Conservation (phyloP, 805 yeast species). For the Suhomyces pyralidae region DNA sequence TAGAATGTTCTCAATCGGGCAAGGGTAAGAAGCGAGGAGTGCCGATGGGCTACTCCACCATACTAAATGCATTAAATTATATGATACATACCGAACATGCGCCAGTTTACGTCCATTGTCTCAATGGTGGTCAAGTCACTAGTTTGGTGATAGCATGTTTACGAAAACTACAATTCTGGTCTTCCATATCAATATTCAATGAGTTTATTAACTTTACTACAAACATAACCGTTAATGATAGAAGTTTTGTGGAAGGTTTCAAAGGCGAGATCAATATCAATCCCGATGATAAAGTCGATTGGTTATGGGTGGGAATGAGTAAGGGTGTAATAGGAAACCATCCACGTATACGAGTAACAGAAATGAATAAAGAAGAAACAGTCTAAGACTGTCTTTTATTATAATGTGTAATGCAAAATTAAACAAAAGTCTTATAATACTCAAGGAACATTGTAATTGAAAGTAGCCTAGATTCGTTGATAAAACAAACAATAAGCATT, state of each 20-base stretch:
- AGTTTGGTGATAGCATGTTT: constrained; percentile 83
- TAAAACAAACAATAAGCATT: constrained; percentile 86
- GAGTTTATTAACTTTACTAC: constrained; percentile 79
- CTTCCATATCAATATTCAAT: constrained; percentile 78
- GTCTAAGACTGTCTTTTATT: not conserved
- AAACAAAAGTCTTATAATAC: not conserved
- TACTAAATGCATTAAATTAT: constrained; percentile 56
- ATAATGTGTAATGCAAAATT: not conserved
- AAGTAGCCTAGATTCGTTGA: constrained; percentile 31
- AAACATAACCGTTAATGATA: constrained; percentile 76
- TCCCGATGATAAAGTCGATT: constrained; percentile 45
- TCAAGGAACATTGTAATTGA: not conserved
- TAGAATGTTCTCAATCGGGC: constrained; percentile 64
- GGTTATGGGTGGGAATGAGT: constrained; percentile 69
- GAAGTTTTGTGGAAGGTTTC: constrained; percentile 79
- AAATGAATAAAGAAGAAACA: constrained; percentile 4
- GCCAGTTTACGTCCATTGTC: constrained; percentile 82
- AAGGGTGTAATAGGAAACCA: constrained; percentile 55
- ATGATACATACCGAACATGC: constrained; percentile 56
- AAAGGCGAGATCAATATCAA: constrained; percentile 57
- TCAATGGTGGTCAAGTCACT: constrained; percentile 86
- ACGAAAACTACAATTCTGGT: constrained; percentile 83
- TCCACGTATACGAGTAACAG: constrained; percentile 45
- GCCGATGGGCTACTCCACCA: constrained; percentile 67
- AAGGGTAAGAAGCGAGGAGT: constrained; percentile 82